These are phyloP conservation scores for Volutella citrinella DNA, from an alignment of 2,329 filamentous ascomycete genomes.

Conservation along the genomic window DNA sequence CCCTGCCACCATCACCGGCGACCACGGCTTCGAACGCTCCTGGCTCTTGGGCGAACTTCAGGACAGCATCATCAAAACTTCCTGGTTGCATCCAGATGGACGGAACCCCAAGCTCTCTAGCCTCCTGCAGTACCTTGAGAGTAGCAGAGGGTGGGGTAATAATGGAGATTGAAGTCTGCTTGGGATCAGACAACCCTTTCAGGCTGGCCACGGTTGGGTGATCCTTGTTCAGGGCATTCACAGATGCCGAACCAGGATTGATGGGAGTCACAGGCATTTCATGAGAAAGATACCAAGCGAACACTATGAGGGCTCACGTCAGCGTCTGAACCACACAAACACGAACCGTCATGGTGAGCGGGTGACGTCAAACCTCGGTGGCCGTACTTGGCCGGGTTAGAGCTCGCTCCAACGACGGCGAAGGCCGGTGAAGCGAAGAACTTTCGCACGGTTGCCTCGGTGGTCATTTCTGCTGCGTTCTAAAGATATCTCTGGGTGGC, in stretches of 20 bases:
- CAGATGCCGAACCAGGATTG: slow-evolving; percentile 68
- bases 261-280: slow-evolving; percentile 75
- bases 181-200: slow-evolving; percentile 61
- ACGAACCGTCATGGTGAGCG: too few relatives aligned
- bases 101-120: slow-evolving; percentile 67
- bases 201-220: slow-evolving; percentile 67
- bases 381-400: slow-evolving; percentile 81
- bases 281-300: slow-evolving; percentile 83
- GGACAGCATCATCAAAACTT: slow-evolving; percentile 73
- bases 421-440: slow-evolving; percentile 82
- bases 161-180: slow-evolving; percentile 73
- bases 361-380: slow-evolving; percentile 64
- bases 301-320: slow-evolving; percentile 53
- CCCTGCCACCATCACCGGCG: slow-evolving; percentile 59
- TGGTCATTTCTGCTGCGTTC: slow-evolving; percentile 46
- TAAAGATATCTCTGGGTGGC: not conserved
- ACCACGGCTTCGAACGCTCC: slow-evolving; percentile 67
- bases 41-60: slow-evolving; percentile 63
- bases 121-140: slow-evolving; percentile 70
- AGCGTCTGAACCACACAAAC: too few relatives aligned
- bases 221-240: slow-evolving; percentile 56
- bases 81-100: slow-evolving; percentile 91
- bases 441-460: slow-evolving; percentile 67
- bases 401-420: slow-evolving; percentile 87
- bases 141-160: slow-evolving; percentile 85